These are phyloP conservation scores for Hypoxylon crocopeplum DNA, from an alignment of 495 filamentous ascomycete species.

Conservation along the genomic window DNA sequence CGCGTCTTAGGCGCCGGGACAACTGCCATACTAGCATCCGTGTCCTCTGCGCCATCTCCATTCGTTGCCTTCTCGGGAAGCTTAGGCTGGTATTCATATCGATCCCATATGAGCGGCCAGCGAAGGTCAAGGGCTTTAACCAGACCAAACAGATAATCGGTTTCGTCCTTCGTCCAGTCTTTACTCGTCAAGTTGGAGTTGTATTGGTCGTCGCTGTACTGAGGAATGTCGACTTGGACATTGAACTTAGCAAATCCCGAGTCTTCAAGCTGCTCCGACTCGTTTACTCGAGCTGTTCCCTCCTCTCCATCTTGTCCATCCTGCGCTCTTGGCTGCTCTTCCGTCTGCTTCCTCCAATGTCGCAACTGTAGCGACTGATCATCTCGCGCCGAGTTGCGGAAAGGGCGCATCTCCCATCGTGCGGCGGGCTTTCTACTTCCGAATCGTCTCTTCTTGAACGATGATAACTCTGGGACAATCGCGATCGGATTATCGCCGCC, in stretches of 20 bases:
- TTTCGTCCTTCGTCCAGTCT: slow-evolving; percentile 91
- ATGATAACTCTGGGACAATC: slow-evolving; percentile 53
- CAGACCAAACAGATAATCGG: slow-evolving; percentile 82
- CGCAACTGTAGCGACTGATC: slow-evolving; percentile 62
- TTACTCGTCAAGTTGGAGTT: slow-evolving; percentile 70
- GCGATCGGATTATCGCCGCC: slow-evolving; percentile 56
- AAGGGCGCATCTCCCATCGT: slow-evolving; percentile 58
- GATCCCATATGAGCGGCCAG: slow-evolving; percentile 91
- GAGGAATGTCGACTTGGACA: slow-evolving; percentile 72
- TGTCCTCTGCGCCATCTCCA: slow-evolving; percentile 33
- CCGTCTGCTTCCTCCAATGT: slow-evolving; percentile 68
- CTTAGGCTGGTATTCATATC: slow-evolving; percentile 77
- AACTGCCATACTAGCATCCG: slow-evolving; percentile 52
- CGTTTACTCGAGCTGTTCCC: slow-evolving; percentile 10
- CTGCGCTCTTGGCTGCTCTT: slow-evolving; percentile 36
- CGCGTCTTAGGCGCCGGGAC: slow-evolving; percentile 57
- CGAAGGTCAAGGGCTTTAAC: slow-evolving; percentile 80
- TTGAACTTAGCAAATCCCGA: slow-evolving; percentile 80
- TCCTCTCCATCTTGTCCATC: slow-evolving; percentile 25
- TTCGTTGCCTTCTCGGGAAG: slow-evolving; percentile 38
- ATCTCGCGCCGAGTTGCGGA: slow-evolving; percentile 62
- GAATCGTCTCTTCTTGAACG: slow-evolving; percentile 57
- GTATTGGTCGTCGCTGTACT: slow-evolving; percentile 88
- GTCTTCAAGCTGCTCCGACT: slow-evolving; percentile 50
- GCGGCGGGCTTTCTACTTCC: slow-evolving; percentile 68